Conservation (phyloP, 495 filamentous ascomycete species). For the Tetracladium setigerum region DNA sequence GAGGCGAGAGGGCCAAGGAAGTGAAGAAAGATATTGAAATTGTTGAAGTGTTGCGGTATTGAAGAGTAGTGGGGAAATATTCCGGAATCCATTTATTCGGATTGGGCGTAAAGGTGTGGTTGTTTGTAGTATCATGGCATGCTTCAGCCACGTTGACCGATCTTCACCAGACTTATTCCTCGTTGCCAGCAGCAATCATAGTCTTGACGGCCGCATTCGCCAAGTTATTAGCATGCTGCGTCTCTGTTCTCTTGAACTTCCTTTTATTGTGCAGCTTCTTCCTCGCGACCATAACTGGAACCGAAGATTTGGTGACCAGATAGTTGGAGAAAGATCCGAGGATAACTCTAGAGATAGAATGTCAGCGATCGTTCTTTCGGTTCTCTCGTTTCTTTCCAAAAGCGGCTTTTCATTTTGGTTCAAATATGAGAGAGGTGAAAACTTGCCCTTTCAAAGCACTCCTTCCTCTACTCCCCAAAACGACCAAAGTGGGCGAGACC, state of each 20-base stretch:
- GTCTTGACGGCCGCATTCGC: slow-evolving; percentile 52
- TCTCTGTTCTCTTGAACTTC: slow-evolving; percentile 53
- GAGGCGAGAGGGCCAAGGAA: too few relatives aligned
- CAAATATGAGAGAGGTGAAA: not conserved
- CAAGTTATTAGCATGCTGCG: slow-evolving; percentile 67
- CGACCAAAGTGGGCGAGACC: slow-evolving; percentile 84
- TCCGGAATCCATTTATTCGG: too few relatives aligned
- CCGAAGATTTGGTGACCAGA: slow-evolving; percentile 87
- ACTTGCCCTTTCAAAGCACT: slow-evolving; percentile 89
- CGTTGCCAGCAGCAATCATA: slow-evolving; percentile 57
- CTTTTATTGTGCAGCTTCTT: slow-evolving; percentile 70
- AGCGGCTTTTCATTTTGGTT: not conserved
- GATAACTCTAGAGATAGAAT: slow-evolving; percentile 53
- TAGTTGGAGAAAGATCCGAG: slow-evolving; percentile 97
- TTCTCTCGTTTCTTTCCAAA: too few relatives aligned
- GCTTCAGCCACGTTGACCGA: too few relatives aligned
- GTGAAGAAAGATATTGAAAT: too few relatives aligned
- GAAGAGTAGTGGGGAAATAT: too few relatives aligned
- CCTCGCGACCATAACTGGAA: slow-evolving; percentile 90
- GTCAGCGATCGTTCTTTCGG: slow-evolving; percentile 8
- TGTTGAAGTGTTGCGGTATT: too few relatives aligned
- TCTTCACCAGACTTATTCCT: slow-evolving; percentile 30
- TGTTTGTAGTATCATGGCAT: too few relatives aligned
- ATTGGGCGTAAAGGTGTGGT: too few relatives aligned
- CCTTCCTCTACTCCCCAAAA: slow-evolving; percentile 82